Conservation (phyloP, 371 early-diverging fungal genomes). For the Umbelopsis sp. region DNA sequence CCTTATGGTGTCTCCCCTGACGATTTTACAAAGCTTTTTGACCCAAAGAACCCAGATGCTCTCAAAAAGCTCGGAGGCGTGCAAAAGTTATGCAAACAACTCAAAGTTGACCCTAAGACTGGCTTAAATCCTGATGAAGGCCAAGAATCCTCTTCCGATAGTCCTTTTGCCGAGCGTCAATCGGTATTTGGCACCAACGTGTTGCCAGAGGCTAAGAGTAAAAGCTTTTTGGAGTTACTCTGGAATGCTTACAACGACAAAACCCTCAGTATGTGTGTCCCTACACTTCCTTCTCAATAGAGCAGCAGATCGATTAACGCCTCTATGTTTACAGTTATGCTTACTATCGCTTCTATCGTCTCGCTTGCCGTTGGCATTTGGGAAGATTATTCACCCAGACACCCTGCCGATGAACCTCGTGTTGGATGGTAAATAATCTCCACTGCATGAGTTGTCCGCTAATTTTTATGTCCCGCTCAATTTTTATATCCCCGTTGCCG, state of each 20-base stretch:
- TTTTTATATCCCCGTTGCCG: slow-evolving; percentile 14
- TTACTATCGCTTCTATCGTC: slow-evolving; percentile 77
- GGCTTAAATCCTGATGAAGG: slow-evolving; percentile 74
- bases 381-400: slow-evolving; percentile 67
- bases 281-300: slow-evolving; percentile 15
- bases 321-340: slow-evolving; percentile 43
- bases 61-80: slow-evolving; percentile 72
- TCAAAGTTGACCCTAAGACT: slow-evolving; percentile 64
- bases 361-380: slow-evolving; percentile 79
- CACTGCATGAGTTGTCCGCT: not conserved
- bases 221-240: slow-evolving; percentile 64
- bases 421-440: slow-evolving; percentile 61
- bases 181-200: slow-evolving; percentile 73
- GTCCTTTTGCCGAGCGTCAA: slow-evolving; percentile 64
- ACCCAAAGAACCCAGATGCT: slow-evolving; percentile 71
- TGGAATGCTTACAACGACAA: slow-evolving; percentile 72
- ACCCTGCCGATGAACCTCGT: slow-evolving; percentile 62
- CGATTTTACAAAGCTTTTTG: slow-evolving; percentile 60
- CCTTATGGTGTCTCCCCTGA: slow-evolving; percentile 53
- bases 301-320: not conserved
- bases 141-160: slow-evolving; percentile 32
- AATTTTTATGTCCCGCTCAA: not conserved
- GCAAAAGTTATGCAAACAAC: slow-evolving; percentile 57
- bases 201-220: slow-evolving; percentile 68
- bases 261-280: slow-evolving; percentile 55